Conservation (phyloP, 257 asterid genomes). For the Ocimum tenuiflorum region DNA sequence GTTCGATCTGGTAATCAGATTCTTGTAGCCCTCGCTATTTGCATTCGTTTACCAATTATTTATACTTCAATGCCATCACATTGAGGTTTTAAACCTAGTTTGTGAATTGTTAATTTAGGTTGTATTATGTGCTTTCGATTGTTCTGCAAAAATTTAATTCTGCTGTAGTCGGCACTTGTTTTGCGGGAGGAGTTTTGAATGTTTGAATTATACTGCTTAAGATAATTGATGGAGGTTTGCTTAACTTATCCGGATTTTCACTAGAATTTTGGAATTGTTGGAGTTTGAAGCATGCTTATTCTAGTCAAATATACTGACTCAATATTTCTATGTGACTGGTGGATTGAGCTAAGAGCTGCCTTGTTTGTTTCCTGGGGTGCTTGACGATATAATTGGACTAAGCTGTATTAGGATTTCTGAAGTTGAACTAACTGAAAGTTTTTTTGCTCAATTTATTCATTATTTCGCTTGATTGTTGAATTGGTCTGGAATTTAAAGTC, state of each 20-base stretch:
- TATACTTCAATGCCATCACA: neutral
- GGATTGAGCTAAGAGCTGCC: neutral
- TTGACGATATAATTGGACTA: neutral
- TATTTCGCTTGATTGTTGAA: neutral
- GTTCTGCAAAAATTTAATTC: neutral
- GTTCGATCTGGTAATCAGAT: conserved; percentile 44
- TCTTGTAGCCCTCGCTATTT: conserved; percentile 15
- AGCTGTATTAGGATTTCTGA: neutral
- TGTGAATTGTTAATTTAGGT: neutral
- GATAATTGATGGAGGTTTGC: neutral
- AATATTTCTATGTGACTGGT: too few species aligned
- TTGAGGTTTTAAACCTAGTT: neutral
- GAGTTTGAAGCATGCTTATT: neutral
- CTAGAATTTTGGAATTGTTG: neutral
- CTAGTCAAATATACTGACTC: neutral
- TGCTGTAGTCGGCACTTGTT: neutral
- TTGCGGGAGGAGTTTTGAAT: conserved; percentile 7
- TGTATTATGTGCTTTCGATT: neutral
- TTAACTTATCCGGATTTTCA: neutral
- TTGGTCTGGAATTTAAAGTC: neutral
- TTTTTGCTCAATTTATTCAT: neutral
- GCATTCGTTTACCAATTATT: neutral
- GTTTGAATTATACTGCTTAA: neutral
- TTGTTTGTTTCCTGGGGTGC: neutral
- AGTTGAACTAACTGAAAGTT: neutral